A percentile compares a stretch with the other conserved stretches of the same genome.
Conservation (phyloP, 202 grass and related monocot genomes). For the Panicum hallii region DNA sequence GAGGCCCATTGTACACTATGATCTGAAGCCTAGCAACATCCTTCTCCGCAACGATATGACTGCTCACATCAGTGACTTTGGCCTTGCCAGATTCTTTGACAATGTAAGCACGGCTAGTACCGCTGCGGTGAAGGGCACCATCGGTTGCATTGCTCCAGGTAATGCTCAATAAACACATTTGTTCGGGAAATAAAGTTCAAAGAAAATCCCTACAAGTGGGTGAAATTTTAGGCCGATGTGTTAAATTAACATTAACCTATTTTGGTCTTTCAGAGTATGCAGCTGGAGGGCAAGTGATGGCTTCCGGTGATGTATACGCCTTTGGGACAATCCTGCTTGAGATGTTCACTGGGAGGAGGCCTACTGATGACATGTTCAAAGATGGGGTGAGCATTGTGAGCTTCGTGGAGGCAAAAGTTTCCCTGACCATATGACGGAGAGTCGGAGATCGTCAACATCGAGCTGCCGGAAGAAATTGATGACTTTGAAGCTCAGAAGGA, state of each 20-base stretch:
- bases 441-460: neutral
- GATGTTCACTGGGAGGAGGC: conserved; percentile 17
- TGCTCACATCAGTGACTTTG: conserved; percentile 1
- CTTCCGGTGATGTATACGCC: conserved; percentile 22
- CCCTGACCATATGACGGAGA: neutral
- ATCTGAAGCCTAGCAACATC: conserved; percentile 21
- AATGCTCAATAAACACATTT: neutral
- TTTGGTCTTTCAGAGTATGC: conserved; percentile 4
- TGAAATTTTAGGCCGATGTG: neutral
- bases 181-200: neutral
- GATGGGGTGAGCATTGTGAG: conserved; percentile 9
- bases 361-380: conserved; percentile 11
- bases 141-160: conserved; percentile 35
- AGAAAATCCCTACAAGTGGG: neutral
- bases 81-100: conserved; percentile 7
- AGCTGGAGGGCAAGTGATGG: neutral
- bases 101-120: neutral
- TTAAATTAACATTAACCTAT: too few species aligned
- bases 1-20: conserved; percentile 14
- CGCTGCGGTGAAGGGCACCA: neutral
- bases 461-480: neutral
- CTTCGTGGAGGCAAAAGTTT: neutral
- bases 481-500: neutral
- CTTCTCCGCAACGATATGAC: neutral
- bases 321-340: conserved; percentile 35